These are phyloP conservation scores for Yamadazyma sp. DNA, from an alignment of 1,139 yeast genomes.

Conservation along the genomic window DNA sequence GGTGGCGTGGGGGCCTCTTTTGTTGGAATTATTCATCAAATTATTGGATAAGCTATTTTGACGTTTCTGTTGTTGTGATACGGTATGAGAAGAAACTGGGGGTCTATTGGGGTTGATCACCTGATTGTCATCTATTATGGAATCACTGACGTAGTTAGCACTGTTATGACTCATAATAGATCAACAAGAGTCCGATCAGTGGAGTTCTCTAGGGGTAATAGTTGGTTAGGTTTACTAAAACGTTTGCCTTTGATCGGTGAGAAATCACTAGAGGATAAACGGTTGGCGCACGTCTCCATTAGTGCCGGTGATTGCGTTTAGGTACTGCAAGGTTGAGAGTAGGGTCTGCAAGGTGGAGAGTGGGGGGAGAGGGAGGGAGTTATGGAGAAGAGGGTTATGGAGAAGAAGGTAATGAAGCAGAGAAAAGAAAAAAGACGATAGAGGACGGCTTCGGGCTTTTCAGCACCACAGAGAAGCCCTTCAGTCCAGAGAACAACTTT, in stretches of 20 bases:
- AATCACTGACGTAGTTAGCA: slow-evolving; percentile 6
- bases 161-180: slow-evolving; percentile 7
- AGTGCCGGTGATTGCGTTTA: no score
- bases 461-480: no score
- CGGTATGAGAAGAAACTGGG: slow-evolving; percentile 1
- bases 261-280: background rate
- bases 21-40: slow-evolving; percentile 33
- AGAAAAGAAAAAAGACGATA: no score
- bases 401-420: no score
- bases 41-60: slow-evolving; percentile 41
- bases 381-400: no score
- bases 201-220: background rate
- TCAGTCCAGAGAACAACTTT: no score
- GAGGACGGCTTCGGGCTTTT: no score
- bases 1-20: slow-evolving; percentile 25
- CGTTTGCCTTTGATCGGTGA: slow-evolving; percentile 2
- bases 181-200: background rate
- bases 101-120: slow-evolving; percentile 3
- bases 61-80: slow-evolving; percentile 34
- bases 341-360: no score
- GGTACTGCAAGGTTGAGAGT: no score
- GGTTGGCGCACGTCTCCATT: background rate
- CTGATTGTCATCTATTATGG: slow-evolving; percentile 4
- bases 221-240: background rate
- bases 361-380: no score